These are phyloP conservation scores for Brasilioporus rufonigricans DNA, from an alignment of 768 basidiomycete species.

Conservation along the genomic window DNA sequence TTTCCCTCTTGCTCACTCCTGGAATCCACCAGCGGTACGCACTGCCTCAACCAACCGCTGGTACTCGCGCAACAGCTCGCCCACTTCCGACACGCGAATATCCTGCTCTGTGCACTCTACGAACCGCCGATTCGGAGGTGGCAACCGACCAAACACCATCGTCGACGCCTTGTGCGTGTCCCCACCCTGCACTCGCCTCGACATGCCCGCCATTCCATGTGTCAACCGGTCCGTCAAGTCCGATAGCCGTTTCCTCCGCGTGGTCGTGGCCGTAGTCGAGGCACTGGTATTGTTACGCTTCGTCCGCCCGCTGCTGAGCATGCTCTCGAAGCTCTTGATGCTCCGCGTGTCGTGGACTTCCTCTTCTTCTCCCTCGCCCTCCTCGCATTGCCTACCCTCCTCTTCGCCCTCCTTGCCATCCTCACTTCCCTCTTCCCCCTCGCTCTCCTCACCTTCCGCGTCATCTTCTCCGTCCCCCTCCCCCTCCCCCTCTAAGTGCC, in stretches of 20 bases:
- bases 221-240: slow-evolving; percentile 75
- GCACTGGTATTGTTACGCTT: too few species aligned
- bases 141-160: slow-evolving; percentile 40
- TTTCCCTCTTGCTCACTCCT: slow-evolving; percentile 17
- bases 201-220: slow-evolving; percentile 57
- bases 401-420: neutral
- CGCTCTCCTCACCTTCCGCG: too few species aligned
- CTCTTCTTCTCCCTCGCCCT: slow-evolving; percentile 17
- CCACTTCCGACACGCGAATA: slow-evolving; percentile 76
- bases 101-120: slow-evolving; percentile 74
- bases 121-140: slow-evolving; percentile 69
- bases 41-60: slow-evolving; percentile 71
- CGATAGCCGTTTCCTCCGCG: slow-evolving; percentile 44
- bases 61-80: slow-evolving; percentile 79
- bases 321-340: too few species aligned
- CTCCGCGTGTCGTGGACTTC: slow-evolving; percentile 61
- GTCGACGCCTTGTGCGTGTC: too few species aligned
- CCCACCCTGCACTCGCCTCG: slow-evolving; percentile 41
- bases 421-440: slow-evolving; percentile 11
- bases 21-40: slow-evolving; percentile 47
- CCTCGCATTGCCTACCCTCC: neutral
- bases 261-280: neutral
- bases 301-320: slow-evolving; percentile 40
- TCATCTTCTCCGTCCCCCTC: too few species aligned
- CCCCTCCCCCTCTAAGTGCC: too few species aligned